Evolutionary conservation across 2,329 filamentous ascomycete genomes (phyloP).

Genomic region (Fonsecaea pedrosoi): DNA sequence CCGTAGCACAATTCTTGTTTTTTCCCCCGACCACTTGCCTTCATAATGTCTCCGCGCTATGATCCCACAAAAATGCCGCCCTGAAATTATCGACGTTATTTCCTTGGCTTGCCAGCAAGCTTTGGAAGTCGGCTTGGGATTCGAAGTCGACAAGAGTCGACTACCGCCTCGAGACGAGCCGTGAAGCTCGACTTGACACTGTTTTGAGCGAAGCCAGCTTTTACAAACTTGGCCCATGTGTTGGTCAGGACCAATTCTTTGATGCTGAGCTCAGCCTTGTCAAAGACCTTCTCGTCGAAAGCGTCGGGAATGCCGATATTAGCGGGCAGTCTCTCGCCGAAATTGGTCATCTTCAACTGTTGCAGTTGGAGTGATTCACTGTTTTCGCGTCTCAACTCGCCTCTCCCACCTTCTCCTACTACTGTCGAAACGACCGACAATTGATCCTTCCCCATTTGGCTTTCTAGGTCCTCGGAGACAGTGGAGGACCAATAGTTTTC

Average conservation of each 20-base stretch:
- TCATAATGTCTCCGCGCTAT: conserved; percentile 9
- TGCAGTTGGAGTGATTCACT: conserved; percentile 26
- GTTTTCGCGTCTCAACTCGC: conserved; percentile 17
- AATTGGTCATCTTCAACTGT: conserved; percentile 39
- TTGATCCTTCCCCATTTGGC: conserved; percentile 32
- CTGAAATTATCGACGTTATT: conserved; percentile 12
- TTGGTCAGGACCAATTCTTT: conserved; percentile 73
- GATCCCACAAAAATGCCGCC: not conserved
- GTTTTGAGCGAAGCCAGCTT: conserved; percentile 38
- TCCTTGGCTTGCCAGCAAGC: conserved; percentile 10
- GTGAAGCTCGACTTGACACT: conserved; percentile 23
- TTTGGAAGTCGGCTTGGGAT: conserved; percentile 20
- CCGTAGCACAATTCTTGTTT: conserved; percentile 5
- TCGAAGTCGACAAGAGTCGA: conserved; percentile 24
- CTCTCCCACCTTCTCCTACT: conserved; percentile 24
- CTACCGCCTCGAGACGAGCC: conserved; percentile 20
- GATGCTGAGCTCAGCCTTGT: conserved; percentile 65
- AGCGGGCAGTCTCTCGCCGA: conserved; percentile 44
- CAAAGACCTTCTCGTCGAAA: conserved; percentile 64
- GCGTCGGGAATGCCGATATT: conserved; percentile 49
- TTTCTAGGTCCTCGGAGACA: conserved; percentile 41
- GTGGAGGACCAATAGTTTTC: conserved; percentile 41
- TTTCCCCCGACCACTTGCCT: not conserved
- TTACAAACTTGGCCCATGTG: conserved; percentile 63
- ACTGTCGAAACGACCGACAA: conserved; percentile 34